Evolutionary conservation across 495 filamentous ascomycete species (phyloP).

Genomic region (Neurospora sp.): DNA sequence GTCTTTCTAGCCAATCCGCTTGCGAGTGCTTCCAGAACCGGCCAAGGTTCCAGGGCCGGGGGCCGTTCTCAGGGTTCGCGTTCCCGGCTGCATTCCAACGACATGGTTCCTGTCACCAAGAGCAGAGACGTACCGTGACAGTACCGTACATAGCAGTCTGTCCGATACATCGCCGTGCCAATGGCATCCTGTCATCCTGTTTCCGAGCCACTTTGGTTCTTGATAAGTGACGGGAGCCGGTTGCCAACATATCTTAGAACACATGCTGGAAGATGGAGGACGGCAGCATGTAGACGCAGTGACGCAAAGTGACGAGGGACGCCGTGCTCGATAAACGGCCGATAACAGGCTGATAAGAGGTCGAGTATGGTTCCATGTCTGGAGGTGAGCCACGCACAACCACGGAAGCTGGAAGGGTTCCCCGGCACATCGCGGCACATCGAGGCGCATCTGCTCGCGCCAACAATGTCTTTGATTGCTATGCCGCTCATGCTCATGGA

Average conservation of each 20-base stretch:
- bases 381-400: background rate
- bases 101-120: background rate
- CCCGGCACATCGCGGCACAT: background rate
- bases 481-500: background rate
- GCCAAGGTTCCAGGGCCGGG: background rate
- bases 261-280: background rate
- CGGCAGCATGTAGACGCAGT: background rate
- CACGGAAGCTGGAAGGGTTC: background rate
- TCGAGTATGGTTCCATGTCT: background rate
- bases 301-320: background rate
- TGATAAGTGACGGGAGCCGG: background rate
- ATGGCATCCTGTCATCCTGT: background rate
- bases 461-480: background rate
- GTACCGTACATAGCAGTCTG: background rate
- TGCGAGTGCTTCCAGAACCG: background rate
- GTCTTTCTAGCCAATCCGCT: background rate
- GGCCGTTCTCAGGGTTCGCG: background rate
- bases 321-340: background rate
- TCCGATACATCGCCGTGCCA: background rate
- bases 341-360: background rate
- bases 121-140: background rate
- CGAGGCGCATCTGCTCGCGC: background rate
- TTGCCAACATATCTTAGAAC: background rate
- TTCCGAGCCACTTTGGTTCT: background rate
- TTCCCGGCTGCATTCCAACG: background rate